These are phyloP conservation scores for Colletotrichum noveboracense DNA, from an alignment of 2,329 filamentous ascomycete genomes.

Conservation along the genomic window DNA sequence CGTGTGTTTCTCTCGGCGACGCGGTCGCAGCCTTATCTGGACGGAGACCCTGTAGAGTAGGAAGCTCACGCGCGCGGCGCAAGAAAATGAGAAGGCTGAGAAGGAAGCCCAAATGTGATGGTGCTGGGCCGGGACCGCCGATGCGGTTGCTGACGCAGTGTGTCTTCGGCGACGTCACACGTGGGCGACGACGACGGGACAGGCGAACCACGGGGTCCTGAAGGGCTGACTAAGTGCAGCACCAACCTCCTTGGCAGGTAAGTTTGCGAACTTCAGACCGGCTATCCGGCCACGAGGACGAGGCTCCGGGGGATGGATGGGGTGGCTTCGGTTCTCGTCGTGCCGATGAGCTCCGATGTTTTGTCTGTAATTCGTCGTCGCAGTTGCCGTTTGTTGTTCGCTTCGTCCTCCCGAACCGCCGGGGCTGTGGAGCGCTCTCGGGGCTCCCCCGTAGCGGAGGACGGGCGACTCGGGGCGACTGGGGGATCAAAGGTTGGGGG, in stretches of 20 bases:
- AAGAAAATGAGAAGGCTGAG: not conserved
- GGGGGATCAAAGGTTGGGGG: not conserved
- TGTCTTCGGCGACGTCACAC: constrained; percentile 18
- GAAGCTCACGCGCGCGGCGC: not conserved
- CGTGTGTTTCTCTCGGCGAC: not conserved
- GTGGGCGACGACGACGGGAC: constrained; percentile 1
- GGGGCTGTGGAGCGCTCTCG: not conserved
- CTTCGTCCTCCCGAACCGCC: not conserved
- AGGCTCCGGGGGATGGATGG: not conserved
- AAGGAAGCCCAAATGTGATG: not conserved
- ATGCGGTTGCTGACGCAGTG: constrained; percentile 18
- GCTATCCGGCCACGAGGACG: not conserved
- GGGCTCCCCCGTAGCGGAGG: not conserved
- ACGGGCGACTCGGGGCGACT: not conserved
- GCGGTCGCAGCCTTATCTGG: not conserved
- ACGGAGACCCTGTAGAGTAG: not conserved
- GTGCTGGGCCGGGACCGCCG: constrained; percentile 8
- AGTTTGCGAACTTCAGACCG: not conserved
- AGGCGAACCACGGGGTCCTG: not conserved
- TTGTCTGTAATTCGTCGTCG: not conserved
- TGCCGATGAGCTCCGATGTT: not conserved
- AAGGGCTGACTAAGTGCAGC: constrained; percentile 9
- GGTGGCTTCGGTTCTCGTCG: not conserved
- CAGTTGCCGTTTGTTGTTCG: not conserved
- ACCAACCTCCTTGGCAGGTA: not conserved